These are phyloP conservation scores for Sclerotinia borealis DNA, from an alignment of 2,329 filamentous ascomycete species.

Conservation along the genomic window DNA sequence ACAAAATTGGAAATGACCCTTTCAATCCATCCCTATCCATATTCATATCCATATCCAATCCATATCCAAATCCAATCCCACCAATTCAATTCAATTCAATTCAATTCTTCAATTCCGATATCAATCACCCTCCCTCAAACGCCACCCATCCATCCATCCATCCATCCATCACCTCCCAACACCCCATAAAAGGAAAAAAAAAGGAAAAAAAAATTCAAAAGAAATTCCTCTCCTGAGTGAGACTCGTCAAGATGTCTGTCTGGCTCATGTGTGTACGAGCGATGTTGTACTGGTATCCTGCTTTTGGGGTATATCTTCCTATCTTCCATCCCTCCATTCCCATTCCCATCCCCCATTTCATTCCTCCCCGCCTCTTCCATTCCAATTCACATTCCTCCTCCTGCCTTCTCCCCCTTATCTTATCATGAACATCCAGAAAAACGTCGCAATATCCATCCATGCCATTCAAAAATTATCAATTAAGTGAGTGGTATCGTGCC, in stretches of 20 bases:
- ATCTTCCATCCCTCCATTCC: not conserved
- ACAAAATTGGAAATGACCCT: no score
- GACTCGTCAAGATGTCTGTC: not conserved
- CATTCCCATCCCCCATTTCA: not conserved
- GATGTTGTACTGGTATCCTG: no score
- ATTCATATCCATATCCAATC: no score
- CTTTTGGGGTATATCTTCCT: not conserved
- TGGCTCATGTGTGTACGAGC: no score
- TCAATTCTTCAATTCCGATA: no score
- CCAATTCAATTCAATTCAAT: not conserved
- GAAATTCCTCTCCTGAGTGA: not conserved
- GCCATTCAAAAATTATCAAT: slow-evolving; percentile 1
- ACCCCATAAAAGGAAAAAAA: no score
- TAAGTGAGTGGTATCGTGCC: not conserved
- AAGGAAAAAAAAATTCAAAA: not conserved
- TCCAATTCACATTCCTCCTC: not conserved
- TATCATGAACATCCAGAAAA: slow-evolving; percentile 23
- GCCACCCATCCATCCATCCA: not conserved
- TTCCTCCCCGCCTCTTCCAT: not conserved
- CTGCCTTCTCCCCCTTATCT: slow-evolving; percentile 4
- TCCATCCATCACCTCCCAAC: not conserved
- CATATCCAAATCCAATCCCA: no score
- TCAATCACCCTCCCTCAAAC: no score
- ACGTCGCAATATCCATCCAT: not conserved
- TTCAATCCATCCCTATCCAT: no score